Evolutionary conservation across 768 basidiomycete species (phyloP).

Genomic region (Tylopilus subfusipes): DNA sequence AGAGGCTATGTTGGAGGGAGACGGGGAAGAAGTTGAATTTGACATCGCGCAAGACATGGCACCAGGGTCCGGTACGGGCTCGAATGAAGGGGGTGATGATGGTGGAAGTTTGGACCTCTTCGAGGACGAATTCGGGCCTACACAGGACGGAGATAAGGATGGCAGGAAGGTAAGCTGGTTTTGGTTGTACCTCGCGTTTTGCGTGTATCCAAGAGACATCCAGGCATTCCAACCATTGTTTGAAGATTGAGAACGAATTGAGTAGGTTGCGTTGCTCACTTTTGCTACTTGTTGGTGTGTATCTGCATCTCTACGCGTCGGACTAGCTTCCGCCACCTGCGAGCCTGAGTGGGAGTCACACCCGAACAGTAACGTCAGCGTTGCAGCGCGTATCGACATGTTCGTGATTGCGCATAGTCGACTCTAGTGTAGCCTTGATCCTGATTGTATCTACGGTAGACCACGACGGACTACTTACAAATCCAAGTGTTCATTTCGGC

Average conservation of each 20-base stretch:
- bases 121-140: conserved; percentile 34
- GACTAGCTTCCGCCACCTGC: not conserved
- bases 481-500: not conserved
- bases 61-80: not conserved
- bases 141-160: conserved; percentile 25
- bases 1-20: conserved; percentile 39
- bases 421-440: not conserved
- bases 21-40: conserved; percentile 33
- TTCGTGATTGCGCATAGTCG: no score
- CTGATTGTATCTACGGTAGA: not conserved
- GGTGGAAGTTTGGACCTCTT: conserved; percentile 29
- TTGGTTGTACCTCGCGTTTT: not conserved
- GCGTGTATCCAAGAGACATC: not conserved
- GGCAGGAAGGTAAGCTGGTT: conserved; percentile 23
- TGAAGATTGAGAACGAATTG: conserved; percentile 24
- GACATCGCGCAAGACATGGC: conserved; percentile 8
- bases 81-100: conserved; percentile 7
- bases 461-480: not conserved
- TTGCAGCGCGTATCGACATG: no score
- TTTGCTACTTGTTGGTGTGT: not conserved
- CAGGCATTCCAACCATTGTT: conserved; percentile 33
- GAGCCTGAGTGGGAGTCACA: no score
- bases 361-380: no score
- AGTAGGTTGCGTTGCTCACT: not conserved
- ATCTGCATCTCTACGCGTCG: not conserved